phyloP scores from a whole-genome alignment of 2,329 filamentous ascomycete genomes.

The Albifimbria verrucaria region DNA sequence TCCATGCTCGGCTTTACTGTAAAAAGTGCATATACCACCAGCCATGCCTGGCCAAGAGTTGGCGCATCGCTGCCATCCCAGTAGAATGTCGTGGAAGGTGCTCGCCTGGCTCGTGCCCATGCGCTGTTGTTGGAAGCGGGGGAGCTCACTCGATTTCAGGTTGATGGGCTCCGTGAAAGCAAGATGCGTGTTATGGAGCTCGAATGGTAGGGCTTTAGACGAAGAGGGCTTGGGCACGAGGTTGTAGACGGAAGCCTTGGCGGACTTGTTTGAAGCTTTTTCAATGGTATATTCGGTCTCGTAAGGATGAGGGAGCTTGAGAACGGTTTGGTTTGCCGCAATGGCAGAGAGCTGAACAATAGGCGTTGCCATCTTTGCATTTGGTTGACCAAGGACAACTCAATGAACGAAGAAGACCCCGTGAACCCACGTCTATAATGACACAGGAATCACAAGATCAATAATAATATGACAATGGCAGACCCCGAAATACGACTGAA shows the following conservation, averaged over 20 bases:
- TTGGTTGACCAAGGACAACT: not conserved
- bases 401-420: not conserved
- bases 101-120: constrained; percentile 47
- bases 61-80: constrained; percentile 37
- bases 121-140: constrained; percentile 29
- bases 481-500: not conserved
- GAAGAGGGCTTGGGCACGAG: constrained; percentile 26
- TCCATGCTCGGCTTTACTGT: constrained; percentile 20
- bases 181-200: not conserved
- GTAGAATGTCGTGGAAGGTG: constrained; percentile 37
- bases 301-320: constrained; percentile 50
- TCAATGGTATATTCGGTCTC: constrained; percentile 41
- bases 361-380: not conserved
- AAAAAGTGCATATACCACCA: constrained; percentile 46
- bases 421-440: not conserved
- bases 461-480: not conserved
- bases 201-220: not conserved
- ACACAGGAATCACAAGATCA: not conserved
- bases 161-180: not conserved
- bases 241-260: constrained; percentile 27
- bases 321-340: constrained; percentile 32
- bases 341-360: constrained; percentile 19
- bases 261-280: constrained; percentile 19
- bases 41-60: constrained; percentile 45
- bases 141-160: not conserved